A percentile compares a stretch with the other conserved stretches of the same genome.
These are phyloP conservation scores for Boletus reticuloceps DNA, from an alignment of 768 basidiomycete genomes.

Conservation along the genomic window DNA sequence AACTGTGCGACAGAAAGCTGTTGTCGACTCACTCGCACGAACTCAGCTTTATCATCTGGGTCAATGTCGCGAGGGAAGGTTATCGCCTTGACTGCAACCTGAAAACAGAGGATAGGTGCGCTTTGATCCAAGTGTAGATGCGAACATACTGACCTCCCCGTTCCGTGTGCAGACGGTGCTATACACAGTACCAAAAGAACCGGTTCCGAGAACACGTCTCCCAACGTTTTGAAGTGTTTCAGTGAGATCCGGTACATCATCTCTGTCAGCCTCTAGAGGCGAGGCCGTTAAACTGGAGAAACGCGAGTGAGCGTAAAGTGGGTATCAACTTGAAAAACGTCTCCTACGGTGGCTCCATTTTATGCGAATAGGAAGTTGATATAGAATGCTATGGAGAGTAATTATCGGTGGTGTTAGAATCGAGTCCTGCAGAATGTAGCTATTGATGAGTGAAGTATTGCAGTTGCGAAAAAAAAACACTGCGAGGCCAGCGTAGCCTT, in stretches of 20 bases:
- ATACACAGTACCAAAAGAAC: background rate
- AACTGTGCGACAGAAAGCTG: background rate
- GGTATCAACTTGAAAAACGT: background rate
- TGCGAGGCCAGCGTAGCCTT: no score
- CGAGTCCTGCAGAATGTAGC: no score
- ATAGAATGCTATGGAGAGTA: background rate
- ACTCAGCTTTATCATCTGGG: background rate
- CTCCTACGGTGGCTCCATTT: background rate
- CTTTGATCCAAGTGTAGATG: no score
- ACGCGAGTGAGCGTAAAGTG: background rate
- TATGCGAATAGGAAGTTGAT: background rate
- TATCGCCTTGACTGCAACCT: slow-evolving; percentile 9
- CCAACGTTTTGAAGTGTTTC: background rate
- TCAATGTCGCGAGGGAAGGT: background rate
- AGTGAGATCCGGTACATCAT: background rate
- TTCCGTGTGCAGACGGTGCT: background rate
- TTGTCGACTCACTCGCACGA: background rate
- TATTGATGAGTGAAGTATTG: no score
- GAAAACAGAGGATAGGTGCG: background rate
- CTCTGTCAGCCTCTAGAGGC: background rate
- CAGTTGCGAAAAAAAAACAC: no score
- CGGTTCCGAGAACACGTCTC: background rate
- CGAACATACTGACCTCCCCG: background rate
- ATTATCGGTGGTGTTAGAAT: no score
- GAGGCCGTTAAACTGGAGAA: background rate